These are phyloP conservation scores for Tieghemostelium lacteum DNA, from an alignment of 78 protist genomes.

Conservation along the genomic window DNA sequence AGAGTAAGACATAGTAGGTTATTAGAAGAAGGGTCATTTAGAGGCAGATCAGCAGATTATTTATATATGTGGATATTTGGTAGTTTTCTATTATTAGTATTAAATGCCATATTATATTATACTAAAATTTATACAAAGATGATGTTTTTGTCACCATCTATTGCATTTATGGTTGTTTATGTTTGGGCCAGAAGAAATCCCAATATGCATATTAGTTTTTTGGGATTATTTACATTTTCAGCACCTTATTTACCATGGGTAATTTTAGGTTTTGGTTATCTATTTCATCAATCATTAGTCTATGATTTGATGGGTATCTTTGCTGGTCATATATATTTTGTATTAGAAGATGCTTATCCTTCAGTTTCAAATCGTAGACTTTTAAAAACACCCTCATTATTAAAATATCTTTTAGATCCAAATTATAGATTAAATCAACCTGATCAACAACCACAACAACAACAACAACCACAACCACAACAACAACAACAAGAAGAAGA, in stretches of 20 bases:
- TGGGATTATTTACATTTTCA: slow-evolving; percentile 79
- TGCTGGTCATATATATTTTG: slow-evolving; percentile 77
- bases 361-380: slow-evolving; percentile 38
- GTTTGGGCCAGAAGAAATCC: slow-evolving; percentile 83
- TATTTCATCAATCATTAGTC: slow-evolving; percentile 35
- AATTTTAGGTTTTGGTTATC: slow-evolving; percentile 58
- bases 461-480: slow-evolving; percentile 25
- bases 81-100: slow-evolving; percentile 50
- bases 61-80: slow-evolving; percentile 82
- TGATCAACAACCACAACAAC: background rate
- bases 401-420: background rate
- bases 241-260: slow-evolving; percentile 86
- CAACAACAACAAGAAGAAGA: slow-evolving; percentile 6
- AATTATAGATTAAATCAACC: background rate
- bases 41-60: slow-evolving; percentile 85
- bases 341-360: slow-evolving; percentile 77
- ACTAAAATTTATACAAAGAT: slow-evolving; percentile 40
- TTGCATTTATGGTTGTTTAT: slow-evolving; percentile 83
- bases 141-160: slow-evolving; percentile 71
- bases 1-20: slow-evolving; percentile 80
- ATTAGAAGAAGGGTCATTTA: slow-evolving; percentile 77
- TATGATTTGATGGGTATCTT: slow-evolving; percentile 75
- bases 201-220: slow-evolving; percentile 70
- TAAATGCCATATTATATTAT: slow-evolving; percentile 59
- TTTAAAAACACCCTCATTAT: slow-evolving; percentile 61